phyloP scores from a whole-genome alignment of 2,329 filamentous ascomycete genomes.

The Sclerotinia nivalis region DNA sequence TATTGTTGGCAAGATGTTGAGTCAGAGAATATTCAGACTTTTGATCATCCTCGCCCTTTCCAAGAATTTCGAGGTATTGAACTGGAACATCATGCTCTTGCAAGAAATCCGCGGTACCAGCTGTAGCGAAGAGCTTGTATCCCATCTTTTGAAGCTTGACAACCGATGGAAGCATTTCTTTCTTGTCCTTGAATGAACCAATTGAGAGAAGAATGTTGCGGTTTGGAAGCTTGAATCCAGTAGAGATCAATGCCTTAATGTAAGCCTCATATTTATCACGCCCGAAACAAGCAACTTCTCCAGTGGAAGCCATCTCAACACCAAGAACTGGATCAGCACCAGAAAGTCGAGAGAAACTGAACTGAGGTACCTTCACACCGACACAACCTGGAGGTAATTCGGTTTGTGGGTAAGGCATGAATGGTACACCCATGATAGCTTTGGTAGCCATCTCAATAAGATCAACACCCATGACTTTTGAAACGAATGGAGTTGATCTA shows the following conservation, averaged over 20 bases:
- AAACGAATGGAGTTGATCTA: slow-evolving; percentile 96
- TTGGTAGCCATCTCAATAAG: slow-evolving; percentile 93
- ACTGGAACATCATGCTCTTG: slow-evolving; percentile 89
- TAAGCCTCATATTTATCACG: slow-evolving; percentile 97
- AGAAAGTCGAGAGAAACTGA: slow-evolving; percentile 96
- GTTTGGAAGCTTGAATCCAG: slow-evolving; percentile 93
- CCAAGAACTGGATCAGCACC: slow-evolving; percentile 94
- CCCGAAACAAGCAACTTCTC: slow-evolving; percentile 96
- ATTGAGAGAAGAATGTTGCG: slow-evolving; percentile 95
- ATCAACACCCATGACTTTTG: slow-evolving; percentile 94
- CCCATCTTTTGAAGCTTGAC: slow-evolving; percentile 86
- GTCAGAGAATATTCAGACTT: slow-evolving; percentile 96
- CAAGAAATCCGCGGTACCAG: slow-evolving; percentile 94
- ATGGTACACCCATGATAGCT: slow-evolving; percentile 80
- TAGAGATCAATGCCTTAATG: slow-evolving; percentile 91
- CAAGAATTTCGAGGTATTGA: slow-evolving; percentile 88
- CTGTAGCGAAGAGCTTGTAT: slow-evolving; percentile 94
- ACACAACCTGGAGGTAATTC: slow-evolving; percentile 80
- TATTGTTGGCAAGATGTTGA: slow-evolving; percentile 94
- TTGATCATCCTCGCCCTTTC: slow-evolving; percentile 75
- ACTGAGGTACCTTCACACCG: slow-evolving; percentile 96
- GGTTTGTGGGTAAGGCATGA: slow-evolving; percentile 77
- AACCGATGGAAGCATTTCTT: slow-evolving; percentile 93
- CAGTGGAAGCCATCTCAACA: slow-evolving; percentile 98
- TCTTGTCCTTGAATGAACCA: slow-evolving; percentile 96